Conservation (phyloP, 305 asterid genomes). For the Rubia balearica region DNA sequence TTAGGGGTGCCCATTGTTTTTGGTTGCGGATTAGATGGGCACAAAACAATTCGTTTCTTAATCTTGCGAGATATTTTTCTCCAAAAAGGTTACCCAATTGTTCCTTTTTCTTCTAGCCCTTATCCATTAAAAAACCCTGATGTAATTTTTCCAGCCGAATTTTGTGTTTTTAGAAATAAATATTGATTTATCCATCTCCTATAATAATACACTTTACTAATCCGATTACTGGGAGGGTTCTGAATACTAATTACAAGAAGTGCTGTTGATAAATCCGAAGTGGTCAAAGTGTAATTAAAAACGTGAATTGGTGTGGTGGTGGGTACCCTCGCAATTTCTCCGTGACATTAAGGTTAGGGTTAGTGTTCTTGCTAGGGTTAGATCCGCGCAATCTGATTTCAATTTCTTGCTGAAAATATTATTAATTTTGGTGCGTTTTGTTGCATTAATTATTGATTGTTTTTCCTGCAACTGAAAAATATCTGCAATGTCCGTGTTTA, state of each 20-base stretch:
- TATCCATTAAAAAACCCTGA: constrained; percentile 5
- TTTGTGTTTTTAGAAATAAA: constrained; percentile 4
- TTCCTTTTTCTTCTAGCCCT: background rate
- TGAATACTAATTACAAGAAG: background rate
- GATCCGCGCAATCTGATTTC: constrained; percentile 18
- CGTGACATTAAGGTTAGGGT: constrained; percentile 9
- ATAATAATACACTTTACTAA: background rate
- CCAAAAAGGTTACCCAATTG: background rate
- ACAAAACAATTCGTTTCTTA: background rate
- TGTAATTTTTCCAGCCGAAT: background rate
- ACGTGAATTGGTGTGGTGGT: constrained; percentile 13
- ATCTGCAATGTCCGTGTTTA: constrained; percentile 14
- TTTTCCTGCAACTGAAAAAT: background rate
- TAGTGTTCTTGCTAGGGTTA: constrained; percentile 11
- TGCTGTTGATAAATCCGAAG: background rate
- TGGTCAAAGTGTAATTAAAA: constrained; percentile 14
- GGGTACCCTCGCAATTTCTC: constrained; percentile 11
- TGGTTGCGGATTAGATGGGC: constrained; percentile 11
- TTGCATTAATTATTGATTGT: background rate
- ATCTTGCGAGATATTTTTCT: background rate
- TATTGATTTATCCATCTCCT: background rate
- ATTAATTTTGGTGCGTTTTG: background rate
- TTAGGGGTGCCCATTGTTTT: constrained; percentile 21
- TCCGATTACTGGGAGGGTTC: constrained; percentile 10
- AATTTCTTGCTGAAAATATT: background rate